Base-by-base conservation (phyloP, 2,329 filamentous ascomycete genomes). In the Trichoderma citrinoviride region DNA sequence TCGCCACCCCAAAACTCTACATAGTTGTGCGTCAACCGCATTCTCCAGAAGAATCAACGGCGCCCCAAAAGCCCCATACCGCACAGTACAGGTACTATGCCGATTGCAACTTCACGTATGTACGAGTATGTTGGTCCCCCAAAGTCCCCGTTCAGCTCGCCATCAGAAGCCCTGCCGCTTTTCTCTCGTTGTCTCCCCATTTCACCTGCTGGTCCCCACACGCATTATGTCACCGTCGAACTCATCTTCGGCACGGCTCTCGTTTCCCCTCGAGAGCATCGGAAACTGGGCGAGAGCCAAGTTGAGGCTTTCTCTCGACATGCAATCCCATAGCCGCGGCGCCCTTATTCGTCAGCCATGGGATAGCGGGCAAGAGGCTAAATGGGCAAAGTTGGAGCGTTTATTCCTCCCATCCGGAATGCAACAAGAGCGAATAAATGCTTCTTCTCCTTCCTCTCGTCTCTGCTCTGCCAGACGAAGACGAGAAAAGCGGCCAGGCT, bases 301-400 rank as follows among this genome's bases (percentile, higher is more conserved):
- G 8, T 5, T 29, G 27, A 29, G 27, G 37, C 37, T 41, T 41
- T 41, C 15, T 5, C 33, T 41, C 37, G 37, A 41, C 55, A 58
- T 58, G 55, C 55, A 58, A 58, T 49, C 55, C 55, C 55, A 19
- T 27, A 44, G 17, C 41, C 40, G 54, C 25, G 41, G 25, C n/a
- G 47, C 47, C 27, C 47, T 50, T n/a, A 29, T 50, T 50, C 54
- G 54, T 41, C 40, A 43, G 37, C 21, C 41, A 29, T 19, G n/a
- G n/a, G n/a, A n/a, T n/a, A n/a, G n/a, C n/a, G n/a, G n/a, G n/a
- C 10, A 25, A 44, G 56, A 60, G 56, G 44, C 44, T 60, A 50
- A 50, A 49, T 50, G 44, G 50, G 25, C n/a, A 27, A 46, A 23
- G 7, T 7, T 7, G 7, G 27, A 7, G 8, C 27, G 8, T 57